Evolutionary conservation across 371 early-diverging fungal species (phyloP).

Genomic region (Nosema bombycis): DNA sequence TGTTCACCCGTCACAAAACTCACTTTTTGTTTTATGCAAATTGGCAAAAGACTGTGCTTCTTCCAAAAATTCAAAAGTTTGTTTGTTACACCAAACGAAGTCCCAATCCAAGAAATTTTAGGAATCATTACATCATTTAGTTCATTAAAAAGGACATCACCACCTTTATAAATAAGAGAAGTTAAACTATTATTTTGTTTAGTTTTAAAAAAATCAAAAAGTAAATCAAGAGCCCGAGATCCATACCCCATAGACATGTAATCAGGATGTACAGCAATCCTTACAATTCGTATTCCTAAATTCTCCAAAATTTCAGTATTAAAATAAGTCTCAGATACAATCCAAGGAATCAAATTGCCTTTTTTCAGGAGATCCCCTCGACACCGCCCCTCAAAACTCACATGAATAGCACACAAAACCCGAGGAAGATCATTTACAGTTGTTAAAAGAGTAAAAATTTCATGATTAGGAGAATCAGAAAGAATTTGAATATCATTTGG

Average conservation of each 20-base stretch:
- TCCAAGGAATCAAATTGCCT: slow-evolving; percentile 96
- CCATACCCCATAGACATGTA: slow-evolving; percentile 95
- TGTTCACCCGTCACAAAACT: slow-evolving; percentile 94
- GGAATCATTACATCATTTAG: slow-evolving; percentile 70
- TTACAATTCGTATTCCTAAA: slow-evolving; percentile 92
- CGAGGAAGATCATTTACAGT: slow-evolving; percentile 77
- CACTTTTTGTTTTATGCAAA: slow-evolving; percentile 86
- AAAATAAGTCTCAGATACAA: slow-evolving; percentile 83
- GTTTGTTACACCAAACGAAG: slow-evolving; percentile 83
- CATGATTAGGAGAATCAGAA: slow-evolving; percentile 93
- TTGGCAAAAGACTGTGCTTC: slow-evolving; percentile 76
- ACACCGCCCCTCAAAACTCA: slow-evolving; percentile 86
- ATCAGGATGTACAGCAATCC: slow-evolving; percentile 95
- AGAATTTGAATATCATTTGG: slow-evolving; percentile 94
- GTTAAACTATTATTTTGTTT: slow-evolving; percentile 65
- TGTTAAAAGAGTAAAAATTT: slow-evolving; percentile 85
- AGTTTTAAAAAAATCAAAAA: slow-evolving; percentile 75
- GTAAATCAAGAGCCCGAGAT: slow-evolving; percentile 72
- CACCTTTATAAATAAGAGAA: slow-evolving; percentile 69
- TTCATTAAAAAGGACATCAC: slow-evolving; percentile 73
- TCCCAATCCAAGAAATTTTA: slow-evolving; percentile 83
- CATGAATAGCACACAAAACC: slow-evolving; percentile 77
- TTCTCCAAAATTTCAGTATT: slow-evolving; percentile 85
- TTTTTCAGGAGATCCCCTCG: slow-evolving; percentile 70
- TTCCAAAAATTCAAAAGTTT: slow-evolving; percentile 89